Conservation (phyloP, 768 basidiomycete genomes). For the Strobilomyces echinocephalus region DNA sequence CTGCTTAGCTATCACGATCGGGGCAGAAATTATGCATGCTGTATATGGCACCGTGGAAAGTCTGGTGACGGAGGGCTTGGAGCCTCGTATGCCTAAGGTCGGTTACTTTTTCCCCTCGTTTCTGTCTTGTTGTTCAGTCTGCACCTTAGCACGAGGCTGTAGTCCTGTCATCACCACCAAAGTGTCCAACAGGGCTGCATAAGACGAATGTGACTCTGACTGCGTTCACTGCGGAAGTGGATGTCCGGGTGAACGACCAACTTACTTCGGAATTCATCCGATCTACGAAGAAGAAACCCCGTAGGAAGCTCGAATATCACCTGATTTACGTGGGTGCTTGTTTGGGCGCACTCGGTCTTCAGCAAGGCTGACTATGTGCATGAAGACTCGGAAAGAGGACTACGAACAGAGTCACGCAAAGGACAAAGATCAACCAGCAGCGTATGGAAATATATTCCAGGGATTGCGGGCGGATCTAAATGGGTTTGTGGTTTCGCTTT, state of each 20-base stretch:
- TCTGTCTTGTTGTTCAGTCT: constrained; percentile 17
- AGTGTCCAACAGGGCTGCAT: constrained; percentile 21
- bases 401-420: constrained; percentile 12
- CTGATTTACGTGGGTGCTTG: constrained; percentile 58
- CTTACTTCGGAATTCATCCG: constrained; percentile 47
- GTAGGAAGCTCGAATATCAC: constrained; percentile 58
- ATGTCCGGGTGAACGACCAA: background rate
- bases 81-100: constrained; percentile 27
- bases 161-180: background rate
- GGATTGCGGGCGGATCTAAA: background rate
- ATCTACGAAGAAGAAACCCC: constrained; percentile 62
- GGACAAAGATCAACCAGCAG: no score
- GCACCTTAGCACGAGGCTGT: background rate
- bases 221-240: background rate
- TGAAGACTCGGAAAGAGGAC: constrained; percentile 38
- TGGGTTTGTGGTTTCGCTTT: background rate
- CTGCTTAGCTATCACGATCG: constrained; percentile 37
- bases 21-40: constrained; percentile 10
- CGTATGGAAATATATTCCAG: background rate
- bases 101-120: constrained; percentile 41
- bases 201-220: constrained; percentile 20
- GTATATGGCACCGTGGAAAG: constrained; percentile 7
- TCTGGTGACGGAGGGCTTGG: constrained; percentile 31
- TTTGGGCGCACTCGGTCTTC: background rate
- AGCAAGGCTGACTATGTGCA: background rate